A percentile compares a stretch with the other conserved stretches of the same genome.
Evolutionary conservation across 805 yeast genomes (phyloP).

Genomic region (Zygosaccharomyces bisporus): DNA sequence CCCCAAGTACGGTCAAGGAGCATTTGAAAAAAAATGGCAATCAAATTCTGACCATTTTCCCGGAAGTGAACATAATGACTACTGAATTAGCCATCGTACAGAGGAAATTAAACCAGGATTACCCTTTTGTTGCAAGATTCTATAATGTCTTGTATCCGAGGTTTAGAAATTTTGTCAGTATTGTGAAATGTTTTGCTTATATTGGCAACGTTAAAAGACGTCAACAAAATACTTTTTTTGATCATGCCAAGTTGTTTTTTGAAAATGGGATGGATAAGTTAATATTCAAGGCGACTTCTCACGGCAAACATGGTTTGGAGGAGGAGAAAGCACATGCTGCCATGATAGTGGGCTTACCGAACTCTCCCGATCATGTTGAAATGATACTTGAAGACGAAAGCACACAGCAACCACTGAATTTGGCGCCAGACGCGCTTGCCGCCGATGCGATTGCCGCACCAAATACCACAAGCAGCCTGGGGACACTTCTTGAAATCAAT

Average conservation of each 20-base stretch:
- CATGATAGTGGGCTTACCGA: conserved; percentile 14
- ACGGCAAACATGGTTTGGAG: conserved; percentile 3
- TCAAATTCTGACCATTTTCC: conserved; percentile 71
- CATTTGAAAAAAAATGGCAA: conserved; percentile 32
- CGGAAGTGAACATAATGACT: conserved; percentile 76
- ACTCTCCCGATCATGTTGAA: conserved; percentile 6
- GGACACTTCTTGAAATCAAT: conserved; percentile 11
- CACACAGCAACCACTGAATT: neutral
- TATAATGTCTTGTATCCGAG: conserved; percentile 73
- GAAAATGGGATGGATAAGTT: conserved; percentile 17
- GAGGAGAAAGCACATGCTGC: conserved; percentile 14
- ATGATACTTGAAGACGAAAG: conserved; percentile 9
- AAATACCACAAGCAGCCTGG: neutral
- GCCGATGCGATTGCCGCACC: neutral
- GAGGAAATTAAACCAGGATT: conserved; percentile 49
- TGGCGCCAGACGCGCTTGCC: neutral
- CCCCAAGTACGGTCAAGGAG: conserved; percentile 37
- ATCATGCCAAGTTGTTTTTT: conserved; percentile 55
- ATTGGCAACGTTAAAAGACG: conserved; percentile 32
- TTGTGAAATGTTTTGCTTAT: conserved; percentile 38
- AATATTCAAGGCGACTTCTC: conserved; percentile 7
- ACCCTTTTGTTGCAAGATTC: conserved; percentile 54
- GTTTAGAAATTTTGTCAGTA: conserved; percentile 53
- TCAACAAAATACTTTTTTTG: conserved; percentile 35
- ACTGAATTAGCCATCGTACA: conserved; percentile 47